Evolutionary conservation across 306 rosid genomes (phyloP), one percentile per base, ranked within the genome.

Genomic region (Prunus armeniaca): DNA sequence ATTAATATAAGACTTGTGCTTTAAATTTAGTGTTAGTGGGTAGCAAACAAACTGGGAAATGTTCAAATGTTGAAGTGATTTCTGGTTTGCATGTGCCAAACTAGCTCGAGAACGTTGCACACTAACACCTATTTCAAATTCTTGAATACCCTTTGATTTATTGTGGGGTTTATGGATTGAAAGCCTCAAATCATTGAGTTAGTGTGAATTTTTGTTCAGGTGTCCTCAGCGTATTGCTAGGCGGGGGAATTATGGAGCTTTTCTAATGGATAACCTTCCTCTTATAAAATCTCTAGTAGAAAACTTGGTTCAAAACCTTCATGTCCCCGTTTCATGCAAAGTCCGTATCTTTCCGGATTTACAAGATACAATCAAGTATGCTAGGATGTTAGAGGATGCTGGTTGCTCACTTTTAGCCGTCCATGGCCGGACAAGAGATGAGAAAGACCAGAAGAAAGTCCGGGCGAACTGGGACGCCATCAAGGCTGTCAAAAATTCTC

Each of bases 221-320:
- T 96, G 99, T 82, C 99, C 99, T 49, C 99, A 96, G 81, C 93
- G 99, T 66, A 96, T 96, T 81, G 98, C 97, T 27, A 85, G 82
- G 78, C 78, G 96, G 51, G 98, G 99, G 52, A 67, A 96, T 71
- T 92, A 96, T 77, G 98, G 99, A 60, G 98, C 98, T 63, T 96
- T 96, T 73, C 80, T 96, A n/a, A 96, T 96, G 99, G 97, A 92
- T 75, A 88, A 96, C 82, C 97, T 96, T 63, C 93, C 99, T 67
- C 89, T 92, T 30, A 91, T 92, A 45, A 92, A 89, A 83, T 85
- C 93, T 74, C 75, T 96, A 1, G 97, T 92, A 46, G 91, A 92
- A 76, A 96, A 96, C 22, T 80, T 96, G 86, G 89, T 95, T 81
- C 80, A 19, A 51, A 92, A 96, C 75, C 98, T 96, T 65, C 69